These are phyloP conservation scores for Arthrinium phaeospermum DNA, from an alignment of 2,329 filamentous ascomycete species.

Conservation along the genomic window DNA sequence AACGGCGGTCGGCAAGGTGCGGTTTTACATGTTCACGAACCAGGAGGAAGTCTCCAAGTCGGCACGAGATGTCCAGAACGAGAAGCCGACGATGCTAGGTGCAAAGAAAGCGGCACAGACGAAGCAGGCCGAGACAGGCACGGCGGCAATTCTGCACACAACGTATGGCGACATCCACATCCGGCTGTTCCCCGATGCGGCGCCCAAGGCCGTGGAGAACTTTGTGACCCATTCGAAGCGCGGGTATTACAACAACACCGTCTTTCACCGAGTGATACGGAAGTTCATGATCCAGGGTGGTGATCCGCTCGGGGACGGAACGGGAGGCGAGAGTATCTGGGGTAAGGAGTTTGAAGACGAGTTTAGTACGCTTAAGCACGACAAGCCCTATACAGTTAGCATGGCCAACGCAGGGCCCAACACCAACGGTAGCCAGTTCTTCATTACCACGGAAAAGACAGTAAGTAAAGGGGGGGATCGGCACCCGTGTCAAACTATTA, in stretches of 20 bases:
- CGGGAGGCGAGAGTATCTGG: conserved; percentile 91
- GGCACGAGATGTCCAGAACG: conserved; percentile 90
- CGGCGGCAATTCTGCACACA: conserved; percentile 85
- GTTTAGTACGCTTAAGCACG: conserved; percentile 88
- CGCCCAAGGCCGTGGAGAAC: conserved; percentile 95
- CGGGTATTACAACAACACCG: conserved; percentile 96
- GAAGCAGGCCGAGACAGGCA: conserved; percentile 75
- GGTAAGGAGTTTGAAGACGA: conserved; percentile 92
- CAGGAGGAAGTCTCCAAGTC: conserved; percentile 83
- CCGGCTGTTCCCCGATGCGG: conserved; percentile 89
- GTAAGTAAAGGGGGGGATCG: conserved; percentile 52
- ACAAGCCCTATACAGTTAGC: conserved; percentile 93
- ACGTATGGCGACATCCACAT: conserved; percentile 93
- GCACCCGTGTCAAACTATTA: not conserved
- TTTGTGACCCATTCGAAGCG: conserved; percentile 90
- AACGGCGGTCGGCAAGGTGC: conserved; percentile 84
- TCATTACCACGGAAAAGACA: conserved; percentile 97
- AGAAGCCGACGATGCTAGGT: conserved; percentile 76
- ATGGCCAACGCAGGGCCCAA: conserved; percentile 98
- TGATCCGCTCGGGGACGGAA: conserved; percentile 86
- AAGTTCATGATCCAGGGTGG: conserved; percentile 98
- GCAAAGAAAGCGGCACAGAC: conserved; percentile 60
- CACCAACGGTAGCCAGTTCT: conserved; percentile 96
- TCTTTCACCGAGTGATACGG: conserved; percentile 95
- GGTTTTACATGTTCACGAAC: conserved; percentile 99